A percentile compares a stretch with the other conserved stretches of the same genome.
These are phyloP conservation scores for Lanzia echinophila DNA, from an alignment of 2,329 filamentous ascomycete genomes.

Conservation along the genomic window DNA sequence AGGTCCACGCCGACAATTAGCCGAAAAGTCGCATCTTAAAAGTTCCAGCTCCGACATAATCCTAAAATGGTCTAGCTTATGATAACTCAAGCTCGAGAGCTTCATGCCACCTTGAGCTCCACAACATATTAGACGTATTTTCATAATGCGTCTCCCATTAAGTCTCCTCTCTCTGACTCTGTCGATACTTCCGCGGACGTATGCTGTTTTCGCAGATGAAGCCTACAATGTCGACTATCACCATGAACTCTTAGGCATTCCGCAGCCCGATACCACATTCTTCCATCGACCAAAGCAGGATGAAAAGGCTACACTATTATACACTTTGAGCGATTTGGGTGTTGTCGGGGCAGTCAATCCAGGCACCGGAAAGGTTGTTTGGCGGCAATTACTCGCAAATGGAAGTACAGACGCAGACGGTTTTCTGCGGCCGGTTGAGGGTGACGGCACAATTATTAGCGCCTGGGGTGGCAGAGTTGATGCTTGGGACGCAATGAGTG, in stretches of 20 bases:
- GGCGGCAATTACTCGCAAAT: constrained; percentile 69
- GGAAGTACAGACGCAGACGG: constrained; percentile 29
- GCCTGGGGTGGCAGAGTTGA: constrained; percentile 64
- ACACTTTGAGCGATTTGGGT: constrained; percentile 79
- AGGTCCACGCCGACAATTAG: too few species aligned
- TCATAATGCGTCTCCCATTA: constrained; percentile 26
- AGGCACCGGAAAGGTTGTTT: constrained; percentile 73
- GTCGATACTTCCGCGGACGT: constrained; percentile 23
- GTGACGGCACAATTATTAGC: constrained; percentile 69
- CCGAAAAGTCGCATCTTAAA: too few species aligned
- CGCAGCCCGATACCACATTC: constrained; percentile 79
- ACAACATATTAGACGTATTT: not conserved
- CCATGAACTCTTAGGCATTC: constrained; percentile 77
- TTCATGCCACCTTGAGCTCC: constrained; percentile 7
- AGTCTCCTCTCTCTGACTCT: constrained; percentile 26
- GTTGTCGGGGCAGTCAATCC: constrained; percentile 87
- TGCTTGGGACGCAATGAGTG: constrained; percentile 78
- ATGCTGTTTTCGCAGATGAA: constrained; percentile 80
- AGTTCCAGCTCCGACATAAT: not conserved
- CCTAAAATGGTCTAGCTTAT: not conserved
- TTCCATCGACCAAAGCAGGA: constrained; percentile 81
- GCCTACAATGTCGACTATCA: constrained; percentile 91
- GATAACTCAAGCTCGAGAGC: constrained; percentile 7
- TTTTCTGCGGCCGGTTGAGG: constrained; percentile 66
- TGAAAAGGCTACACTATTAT: constrained; percentile 83